Evolutionary conservation across 768 basidiomycete genomes (phyloP).

Genomic region (Trametes villosa): DNA sequence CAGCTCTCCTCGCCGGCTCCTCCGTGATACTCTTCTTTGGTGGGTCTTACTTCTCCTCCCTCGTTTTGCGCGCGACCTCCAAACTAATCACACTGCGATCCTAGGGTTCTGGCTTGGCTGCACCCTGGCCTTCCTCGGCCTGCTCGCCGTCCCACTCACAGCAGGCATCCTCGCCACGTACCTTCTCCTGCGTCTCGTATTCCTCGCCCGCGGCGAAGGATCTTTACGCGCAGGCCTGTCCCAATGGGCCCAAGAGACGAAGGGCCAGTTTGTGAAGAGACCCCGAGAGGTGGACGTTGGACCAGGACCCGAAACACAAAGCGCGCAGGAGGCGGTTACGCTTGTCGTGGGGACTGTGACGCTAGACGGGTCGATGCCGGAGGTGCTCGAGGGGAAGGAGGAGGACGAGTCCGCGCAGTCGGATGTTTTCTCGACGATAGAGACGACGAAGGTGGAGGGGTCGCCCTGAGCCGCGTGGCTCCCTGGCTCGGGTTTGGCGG

Average conservation of each 20-base stretch:
- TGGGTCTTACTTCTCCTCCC: background rate
- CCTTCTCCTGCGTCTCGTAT: constrained; percentile 17
- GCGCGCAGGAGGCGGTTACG: background rate
- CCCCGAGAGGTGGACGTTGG: background rate
- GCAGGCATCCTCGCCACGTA: constrained; percentile 14
- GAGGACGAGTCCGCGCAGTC: too few species aligned
- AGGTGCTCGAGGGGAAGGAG: background rate
- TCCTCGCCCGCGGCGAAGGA: constrained; percentile 19
- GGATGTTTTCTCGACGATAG: background rate
- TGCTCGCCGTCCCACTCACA: constrained; percentile 19
- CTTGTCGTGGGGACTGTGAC: background rate
- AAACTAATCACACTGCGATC: background rate
- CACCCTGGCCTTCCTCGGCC: constrained; percentile 23
- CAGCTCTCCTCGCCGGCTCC: constrained; percentile 15
- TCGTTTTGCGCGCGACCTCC: background rate
- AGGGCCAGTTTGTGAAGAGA: constrained; percentile 1
- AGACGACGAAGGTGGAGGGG: too few species aligned
- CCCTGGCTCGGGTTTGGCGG: too few species aligned
- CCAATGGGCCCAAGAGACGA: constrained; percentile 22
- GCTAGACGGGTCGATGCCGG: background rate
- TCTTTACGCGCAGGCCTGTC: constrained; percentile 12
- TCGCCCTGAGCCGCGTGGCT: too few species aligned
- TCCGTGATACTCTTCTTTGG: constrained; percentile 22
- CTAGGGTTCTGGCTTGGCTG: constrained; percentile 25
- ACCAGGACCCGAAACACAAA: background rate